Evolutionary conservation across 257 asterid species (phyloP).

Genomic region (Solanum sitiens): DNA sequence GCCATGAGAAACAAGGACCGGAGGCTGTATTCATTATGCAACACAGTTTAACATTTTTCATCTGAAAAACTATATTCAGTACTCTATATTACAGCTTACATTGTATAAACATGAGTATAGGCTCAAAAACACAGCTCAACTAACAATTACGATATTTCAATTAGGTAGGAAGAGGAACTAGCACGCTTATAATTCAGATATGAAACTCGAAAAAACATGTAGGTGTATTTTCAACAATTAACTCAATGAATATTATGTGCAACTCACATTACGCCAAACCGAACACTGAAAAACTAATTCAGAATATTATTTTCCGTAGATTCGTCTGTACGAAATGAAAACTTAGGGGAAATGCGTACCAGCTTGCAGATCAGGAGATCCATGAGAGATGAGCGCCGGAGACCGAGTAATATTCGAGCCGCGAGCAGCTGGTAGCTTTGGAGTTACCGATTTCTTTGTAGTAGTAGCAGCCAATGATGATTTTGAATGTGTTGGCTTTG

Average conservation of each 20-base stretch:
- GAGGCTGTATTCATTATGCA: not conserved
- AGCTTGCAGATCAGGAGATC: constrained; percentile 41
- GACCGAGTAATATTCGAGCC: constrained; percentile 42
- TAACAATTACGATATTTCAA: no score
- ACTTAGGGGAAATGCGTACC: constrained; percentile 12
- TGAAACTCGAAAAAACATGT: not conserved
- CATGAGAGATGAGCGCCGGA: constrained; percentile 43
- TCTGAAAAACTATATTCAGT: not conserved
- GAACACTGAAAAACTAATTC: not conserved
- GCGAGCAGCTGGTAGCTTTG: constrained; percentile 31
- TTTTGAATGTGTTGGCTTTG: constrained; percentile 21
- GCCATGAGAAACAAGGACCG: not conserved
- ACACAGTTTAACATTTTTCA: not conserved
- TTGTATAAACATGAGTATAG: not conserved
- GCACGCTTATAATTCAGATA: not conserved
- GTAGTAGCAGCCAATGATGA: not conserved
- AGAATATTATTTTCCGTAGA: not conserved
- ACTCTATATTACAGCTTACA: not conserved
- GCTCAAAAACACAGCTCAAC: not conserved
- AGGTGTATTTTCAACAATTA: not conserved
- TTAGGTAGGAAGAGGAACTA: no score
- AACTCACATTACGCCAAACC: no score
- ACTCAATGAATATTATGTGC: no score
- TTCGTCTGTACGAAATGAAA: not conserved
- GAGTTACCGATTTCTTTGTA: constrained; percentile 16